These are phyloP conservation scores for Kwoniella dendrophila DNA, from an alignment of 768 basidiomycete species.

Conservation along the genomic window DNA sequence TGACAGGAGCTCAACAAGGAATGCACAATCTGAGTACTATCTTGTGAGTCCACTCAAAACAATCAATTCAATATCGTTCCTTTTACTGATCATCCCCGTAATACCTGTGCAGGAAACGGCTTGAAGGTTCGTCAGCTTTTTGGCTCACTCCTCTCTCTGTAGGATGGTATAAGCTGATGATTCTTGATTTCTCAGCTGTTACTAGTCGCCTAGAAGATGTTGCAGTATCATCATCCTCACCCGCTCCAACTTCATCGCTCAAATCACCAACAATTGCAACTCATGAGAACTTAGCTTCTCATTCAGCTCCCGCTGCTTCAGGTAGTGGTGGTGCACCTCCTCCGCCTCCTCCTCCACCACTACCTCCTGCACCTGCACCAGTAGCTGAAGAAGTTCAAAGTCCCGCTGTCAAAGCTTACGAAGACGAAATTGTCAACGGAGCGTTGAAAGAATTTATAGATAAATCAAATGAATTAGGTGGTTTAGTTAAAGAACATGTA, in stretches of 20 bases:
- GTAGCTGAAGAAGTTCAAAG: conserved; percentile 59
- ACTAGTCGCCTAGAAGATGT: conserved; percentile 92
- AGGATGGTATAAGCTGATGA: conserved; percentile 8
- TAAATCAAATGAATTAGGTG: conserved; percentile 71
- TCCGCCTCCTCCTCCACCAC: conserved; percentile 47
- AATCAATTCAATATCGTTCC: neutral
- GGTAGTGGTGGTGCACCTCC: no score
- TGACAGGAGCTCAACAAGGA: conserved; percentile 20
- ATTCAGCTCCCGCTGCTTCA: no score
- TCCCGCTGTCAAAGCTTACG: conserved; percentile 70
- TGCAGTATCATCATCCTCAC: conserved; percentile 61
- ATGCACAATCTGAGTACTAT: conserved; percentile 48
- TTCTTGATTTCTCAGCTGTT: conserved; percentile 70
- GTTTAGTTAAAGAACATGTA: conserved; percentile 78
- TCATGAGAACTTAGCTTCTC: conserved; percentile 41
- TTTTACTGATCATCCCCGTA: neutral
- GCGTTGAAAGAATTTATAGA: conserved; percentile 74
- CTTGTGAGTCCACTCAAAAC: conserved; percentile 31
- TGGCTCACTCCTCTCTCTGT: neutral
- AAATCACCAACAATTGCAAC: conserved; percentile 41
- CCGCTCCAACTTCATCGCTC: conserved; percentile 36
- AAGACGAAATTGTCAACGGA: conserved; percentile 71
- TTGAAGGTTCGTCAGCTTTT: conserved; percentile 54
- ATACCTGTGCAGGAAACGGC: conserved; percentile 43
- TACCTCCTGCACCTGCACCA: conserved; percentile 43